Base-by-base conservation (phyloP, 768 basidiomycete genomes). In the Pisolithus albus region DNA sequence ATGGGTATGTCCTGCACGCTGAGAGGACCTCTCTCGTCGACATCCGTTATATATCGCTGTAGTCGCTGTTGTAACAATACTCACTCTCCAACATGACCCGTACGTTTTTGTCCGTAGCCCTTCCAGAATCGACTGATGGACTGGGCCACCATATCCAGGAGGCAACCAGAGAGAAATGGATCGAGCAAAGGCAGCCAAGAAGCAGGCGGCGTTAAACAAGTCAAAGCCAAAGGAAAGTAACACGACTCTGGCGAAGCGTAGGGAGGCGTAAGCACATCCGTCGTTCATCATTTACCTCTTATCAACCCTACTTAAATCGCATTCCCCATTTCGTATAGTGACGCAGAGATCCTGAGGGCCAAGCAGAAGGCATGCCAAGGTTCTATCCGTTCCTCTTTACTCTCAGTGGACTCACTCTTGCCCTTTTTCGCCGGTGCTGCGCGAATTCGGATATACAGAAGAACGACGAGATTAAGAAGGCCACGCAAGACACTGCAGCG, bases 131-230 rank as follows among this genome's bases (percentile, higher is more conserved):
- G 5, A 16, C 2, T 11, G 34, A 24, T 7, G 19, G 30, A 13
- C 46, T 59, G 53, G 65, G 64, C n/a, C 45, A 18, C 15, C 13
- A 34, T 4, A 19, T 55, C 56, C 59, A 90, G 88, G 88, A 61
- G 88, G 88, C 59, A 88, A 91, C 64, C 88, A 90, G 66, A 80
- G 88, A 48, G 88, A 91, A 7, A 75, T 70, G 67, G 88, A 85
- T 66, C 86, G 88, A 57, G 68, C 70, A 19, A 83, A 81, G 64
- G 82, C 85, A 13, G 81, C 82, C 72, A 91, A 91, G 73, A 89
- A 87, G 69, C 67, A 72, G 13, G 76, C 76, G 1, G 69, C 72
- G 7, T 50, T 56, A 13, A 69, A 68, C 48, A 84, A 83, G 68
- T 60, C 65, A 18, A 86, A 86, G 69, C 65, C 81, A 37, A 89